A percentile compares a stretch with the other conserved stretches of the same genome.
Conservation (phyloP, 352 stramenopile species). For the Globisporangium recalcitrans region DNA sequence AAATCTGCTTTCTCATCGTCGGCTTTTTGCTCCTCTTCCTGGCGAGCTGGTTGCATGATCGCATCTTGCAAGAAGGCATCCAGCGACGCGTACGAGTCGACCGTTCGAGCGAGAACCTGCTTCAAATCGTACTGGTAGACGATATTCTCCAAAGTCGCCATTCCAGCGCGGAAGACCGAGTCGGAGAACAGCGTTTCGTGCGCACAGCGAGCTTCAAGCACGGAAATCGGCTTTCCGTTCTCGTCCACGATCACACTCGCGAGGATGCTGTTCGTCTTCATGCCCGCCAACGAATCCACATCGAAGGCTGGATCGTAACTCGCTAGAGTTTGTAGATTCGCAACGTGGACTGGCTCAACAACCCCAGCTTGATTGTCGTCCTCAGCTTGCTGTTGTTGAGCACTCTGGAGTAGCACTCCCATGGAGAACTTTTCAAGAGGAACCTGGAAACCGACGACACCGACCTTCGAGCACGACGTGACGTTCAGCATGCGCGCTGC, state of each 20-base stretch:
- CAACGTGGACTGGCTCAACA: slow-evolving; percentile 33
- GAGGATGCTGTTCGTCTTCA: slow-evolving; percentile 25
- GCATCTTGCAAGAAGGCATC: slow-evolving; percentile 35
- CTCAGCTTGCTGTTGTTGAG: slow-evolving; percentile 6
- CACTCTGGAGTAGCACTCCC: slow-evolving; percentile 33
- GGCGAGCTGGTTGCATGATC: slow-evolving; percentile 6
- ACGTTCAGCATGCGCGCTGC: slow-evolving; percentile 34
- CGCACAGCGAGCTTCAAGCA: slow-evolving; percentile 50
- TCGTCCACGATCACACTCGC: slow-evolving; percentile 44
- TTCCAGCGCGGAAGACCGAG: slow-evolving; percentile 42
- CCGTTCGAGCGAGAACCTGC: slow-evolving; percentile 27
- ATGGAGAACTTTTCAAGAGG: slow-evolving; percentile 44
- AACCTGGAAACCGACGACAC: slow-evolving; percentile 42
- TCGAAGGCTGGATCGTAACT: slow-evolving; percentile 39
- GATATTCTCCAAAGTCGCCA: slow-evolving; percentile 61
- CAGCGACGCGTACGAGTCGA: slow-evolving; percentile 26
- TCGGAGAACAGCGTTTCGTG: slow-evolving; percentile 42
- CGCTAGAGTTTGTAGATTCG: slow-evolving; percentile 33
- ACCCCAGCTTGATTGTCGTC: slow-evolving; percentile 15
- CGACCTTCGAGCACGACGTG: slow-evolving; percentile 39
- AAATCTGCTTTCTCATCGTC: slow-evolving; percentile 5
- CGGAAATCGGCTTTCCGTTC: slow-evolving; percentile 40
- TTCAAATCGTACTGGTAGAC: slow-evolving; percentile 62
- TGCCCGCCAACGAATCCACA: slow-evolving; percentile 30
- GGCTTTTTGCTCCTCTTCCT: slow-evolving; percentile 1